phyloP scores from a whole-genome alignment of 1,139 yeast species.

The Lodderomyces pseudojiufengensis region DNA sequence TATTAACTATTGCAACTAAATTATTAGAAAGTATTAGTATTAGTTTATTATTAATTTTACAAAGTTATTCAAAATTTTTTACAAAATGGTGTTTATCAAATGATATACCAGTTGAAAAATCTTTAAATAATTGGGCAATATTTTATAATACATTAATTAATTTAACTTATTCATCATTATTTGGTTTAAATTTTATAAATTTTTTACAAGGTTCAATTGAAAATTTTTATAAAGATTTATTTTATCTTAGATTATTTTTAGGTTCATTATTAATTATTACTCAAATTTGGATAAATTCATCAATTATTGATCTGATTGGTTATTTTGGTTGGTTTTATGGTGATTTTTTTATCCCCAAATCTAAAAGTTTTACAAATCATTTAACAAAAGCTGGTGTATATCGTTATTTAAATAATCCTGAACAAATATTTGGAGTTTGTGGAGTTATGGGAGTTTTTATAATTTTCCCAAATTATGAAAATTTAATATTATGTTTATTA shows the following conservation, averaged over 20 bases:
- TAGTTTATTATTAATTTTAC: conserved; percentile 52
- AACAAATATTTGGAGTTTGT: conserved; percentile 74
- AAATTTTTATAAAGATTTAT: conserved; percentile 33
- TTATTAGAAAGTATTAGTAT: conserved; percentile 51
- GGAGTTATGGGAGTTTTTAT: conserved; percentile 80
- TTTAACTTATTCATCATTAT: conserved; percentile 43
- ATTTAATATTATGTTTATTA: conserved; percentile 52
- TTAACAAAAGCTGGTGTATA: conserved; percentile 82
- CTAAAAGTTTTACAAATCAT: conserved; percentile 34
- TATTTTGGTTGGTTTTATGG: conserved; percentile 91
- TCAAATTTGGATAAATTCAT: conserved; percentile 70
- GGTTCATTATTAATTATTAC: conserved; percentile 54
- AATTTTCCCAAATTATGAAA: conserved; percentile 57
- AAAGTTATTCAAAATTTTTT: conserved; percentile 61
- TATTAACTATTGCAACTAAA: conserved; percentile 49
- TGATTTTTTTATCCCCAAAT: conserved; percentile 68
- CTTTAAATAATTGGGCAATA: conserved; percentile 75
- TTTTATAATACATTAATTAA: conserved; percentile 55
- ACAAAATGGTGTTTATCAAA: conserved; percentile 65
- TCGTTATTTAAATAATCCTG: conserved; percentile 82
- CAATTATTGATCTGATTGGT: conserved; percentile 72
- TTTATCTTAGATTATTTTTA: conserved; percentile 55
- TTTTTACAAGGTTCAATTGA: conserved; percentile 20
- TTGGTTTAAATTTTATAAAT: conserved; percentile 39
- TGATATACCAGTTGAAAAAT: conserved; percentile 64